These are phyloP conservation scores for Fonsecaea monophora DNA, from an alignment of 2,329 filamentous ascomycete species.

Conservation along the genomic window DNA sequence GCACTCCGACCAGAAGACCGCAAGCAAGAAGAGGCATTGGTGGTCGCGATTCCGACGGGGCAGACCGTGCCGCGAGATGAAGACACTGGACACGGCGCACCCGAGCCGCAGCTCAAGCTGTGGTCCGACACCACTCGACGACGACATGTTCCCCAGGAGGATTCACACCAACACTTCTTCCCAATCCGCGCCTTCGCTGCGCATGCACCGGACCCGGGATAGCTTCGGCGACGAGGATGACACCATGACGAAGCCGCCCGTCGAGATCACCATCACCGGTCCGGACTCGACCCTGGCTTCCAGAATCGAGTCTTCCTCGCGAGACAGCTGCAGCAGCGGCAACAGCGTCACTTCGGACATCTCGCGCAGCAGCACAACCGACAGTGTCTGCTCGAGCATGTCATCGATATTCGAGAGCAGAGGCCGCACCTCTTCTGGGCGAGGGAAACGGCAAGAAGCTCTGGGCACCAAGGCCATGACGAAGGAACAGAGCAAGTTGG, in stretches of 20 bases:
- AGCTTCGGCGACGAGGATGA: not conserved
- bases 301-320: not conserved
- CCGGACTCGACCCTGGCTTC: not conserved
- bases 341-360: not conserved
- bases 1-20: not conserved
- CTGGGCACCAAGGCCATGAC: conserved; percentile 1
- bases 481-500: not conserved
- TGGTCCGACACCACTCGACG: not conserved
- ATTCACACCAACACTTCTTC: not conserved
- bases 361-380: not conserved
- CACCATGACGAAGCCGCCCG: not conserved
- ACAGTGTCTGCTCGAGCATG: not conserved
- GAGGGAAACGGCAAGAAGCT: not conserved
- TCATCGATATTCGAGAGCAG: not conserved
- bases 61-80: not conserved
- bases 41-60: conserved; percentile 1
- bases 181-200: not conserved
- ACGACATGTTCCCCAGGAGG: not conserved
- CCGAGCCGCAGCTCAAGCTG: not conserved
- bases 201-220: not conserved
- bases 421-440: not conserved
- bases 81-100: not conserved
- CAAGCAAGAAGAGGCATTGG: conserved; percentile 7
- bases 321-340: not conserved
- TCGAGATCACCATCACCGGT: not conserved